A percentile compares a stretch with the other conserved stretches of the same genome.
phyloP scores from a whole-genome alignment of 148 eudicot genomes.

The Amaranthus hypochondriacus region DNA sequence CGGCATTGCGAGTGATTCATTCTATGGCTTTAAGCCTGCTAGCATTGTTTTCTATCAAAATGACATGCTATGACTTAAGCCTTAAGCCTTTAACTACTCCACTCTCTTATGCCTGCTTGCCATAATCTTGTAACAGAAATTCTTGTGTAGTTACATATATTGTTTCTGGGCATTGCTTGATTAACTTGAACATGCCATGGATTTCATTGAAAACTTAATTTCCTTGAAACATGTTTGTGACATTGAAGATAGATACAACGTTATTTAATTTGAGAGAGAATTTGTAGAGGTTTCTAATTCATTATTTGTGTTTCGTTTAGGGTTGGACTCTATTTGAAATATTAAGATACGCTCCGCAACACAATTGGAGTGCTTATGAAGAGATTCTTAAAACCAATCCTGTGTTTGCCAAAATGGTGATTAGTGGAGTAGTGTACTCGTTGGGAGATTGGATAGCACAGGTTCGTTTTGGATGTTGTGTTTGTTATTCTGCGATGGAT shows the following conservation, averaged over 20 bases:
- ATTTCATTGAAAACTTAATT: background rate
- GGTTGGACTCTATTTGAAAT: slow-evolving; percentile 93
- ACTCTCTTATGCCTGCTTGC: background rate
- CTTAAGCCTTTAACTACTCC: no score
- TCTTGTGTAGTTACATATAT: background rate
- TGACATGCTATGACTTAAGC: background rate
- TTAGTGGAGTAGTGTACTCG: slow-evolving; percentile 96
- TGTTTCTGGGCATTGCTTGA: background rate
- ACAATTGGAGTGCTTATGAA: slow-evolving; percentile 93
- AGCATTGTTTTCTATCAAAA: background rate
- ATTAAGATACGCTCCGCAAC: slow-evolving; percentile 90
- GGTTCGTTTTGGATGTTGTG: slow-evolving; percentile 41
- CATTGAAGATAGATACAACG: background rate
- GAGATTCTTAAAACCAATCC: slow-evolving; percentile 86
- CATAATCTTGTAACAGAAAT: background rate
- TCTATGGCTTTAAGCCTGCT: background rate
- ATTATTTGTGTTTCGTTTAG: slow-evolving; percentile 30
- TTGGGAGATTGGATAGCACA: slow-evolving; percentile 99
- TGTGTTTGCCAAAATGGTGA: slow-evolving; percentile 85
- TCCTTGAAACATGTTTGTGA: background rate
- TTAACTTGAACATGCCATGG: background rate
- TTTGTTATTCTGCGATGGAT: background rate
- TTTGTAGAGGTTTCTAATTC: background rate
- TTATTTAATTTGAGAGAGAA: background rate
- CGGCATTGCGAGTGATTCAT: background rate